Evolutionary conservation across 1,284 basidiomycete genomes (phyloP).

Genomic region (Schizopora paradoxa): DNA sequence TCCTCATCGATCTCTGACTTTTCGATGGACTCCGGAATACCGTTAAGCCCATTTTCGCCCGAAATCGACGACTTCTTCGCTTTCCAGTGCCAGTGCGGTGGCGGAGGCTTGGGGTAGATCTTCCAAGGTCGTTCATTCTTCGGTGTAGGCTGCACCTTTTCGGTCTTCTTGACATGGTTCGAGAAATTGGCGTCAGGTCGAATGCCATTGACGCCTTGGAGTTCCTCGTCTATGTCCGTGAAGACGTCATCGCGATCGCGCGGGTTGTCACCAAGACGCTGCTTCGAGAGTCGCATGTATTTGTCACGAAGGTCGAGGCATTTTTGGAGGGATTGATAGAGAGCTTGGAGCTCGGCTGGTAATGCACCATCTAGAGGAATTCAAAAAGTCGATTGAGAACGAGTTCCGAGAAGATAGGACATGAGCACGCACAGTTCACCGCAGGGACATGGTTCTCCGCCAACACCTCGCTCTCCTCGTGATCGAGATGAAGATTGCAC

Average conservation of each 20-base stretch:
- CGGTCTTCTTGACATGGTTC: constrained; percentile 26
- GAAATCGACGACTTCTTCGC: constrained; percentile 45
- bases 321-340: constrained; percentile 63
- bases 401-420: constrained; percentile 18
- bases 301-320: constrained; percentile 90
- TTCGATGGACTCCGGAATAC: too few species aligned
- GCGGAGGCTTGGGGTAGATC: constrained; percentile 86
- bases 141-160: too few species aligned
- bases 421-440: constrained; percentile 12
- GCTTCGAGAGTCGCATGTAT: constrained; percentile 80
- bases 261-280: constrained; percentile 89
- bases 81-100: constrained; percentile 90
- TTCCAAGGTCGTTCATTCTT: constrained; percentile 61
- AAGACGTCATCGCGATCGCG: constrained; percentile 81
- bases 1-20: constrained; percentile 37
- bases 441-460: constrained; percentile 9
- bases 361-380: constrained; percentile 35
- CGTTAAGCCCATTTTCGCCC: constrained; percentile 32
- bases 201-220: constrained; percentile 62
- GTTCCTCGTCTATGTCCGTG: constrained; percentile 49
- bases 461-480: constrained; percentile 21
- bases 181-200: constrained; percentile 51
- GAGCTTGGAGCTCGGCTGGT: constrained; percentile 45
- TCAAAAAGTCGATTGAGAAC: neutral
- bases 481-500: too few species aligned